Base-by-base conservation (phyloP, 2,329 filamentous ascomycete species). In the Penicillium brasilianum region DNA sequence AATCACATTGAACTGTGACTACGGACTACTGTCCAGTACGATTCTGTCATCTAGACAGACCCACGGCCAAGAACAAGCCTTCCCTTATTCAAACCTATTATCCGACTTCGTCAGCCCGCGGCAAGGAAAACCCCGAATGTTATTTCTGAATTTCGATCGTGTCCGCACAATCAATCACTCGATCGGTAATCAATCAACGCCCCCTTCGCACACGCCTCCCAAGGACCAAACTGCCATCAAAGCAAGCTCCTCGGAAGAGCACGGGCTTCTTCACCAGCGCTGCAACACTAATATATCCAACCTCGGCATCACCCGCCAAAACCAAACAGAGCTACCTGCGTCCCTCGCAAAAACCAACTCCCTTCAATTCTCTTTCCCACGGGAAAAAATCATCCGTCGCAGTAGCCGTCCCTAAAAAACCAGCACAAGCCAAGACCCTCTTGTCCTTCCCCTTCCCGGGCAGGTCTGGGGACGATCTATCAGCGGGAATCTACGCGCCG, bases 401-500 rank as follows among this genome's bases (percentile, higher is more conserved):
- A 32, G n/a, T 20, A 4, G 10, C 30, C 28, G 14, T 34, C 48
- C 25, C 16, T 11, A 20, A 18, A n/a, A n/a, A 32, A 6, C 10
- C 28, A 30, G n/a, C 11, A 20, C 48, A n/a, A 32, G n/a, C 18
- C 30, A 20, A n/a, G 20, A 28, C 49, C 18, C 32, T 22, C 20
- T 10, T 10, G 32, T 16, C 39, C 18, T 41, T 13, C 46, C 25
- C n/a, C 49, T 16, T 46, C 34, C 58, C 36, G 57, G 60, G 57
- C 39, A 62, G 25, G 59, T 46, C 36, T 52, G 44, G 49, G 59
- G 66, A 55, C 58, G 66, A 68, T 68, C 66, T 60, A 61, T 68
- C 57, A 37, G 51, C 57, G 60, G 63, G 54, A 58, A 51, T 46
- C 30, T 48, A 60, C 66, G 63, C 52, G 58, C 61, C 61, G 63